These are phyloP conservation scores for Favolaschia claudopus DNA, from an alignment of 768 basidiomycete genomes.

Conservation along the genomic window DNA sequence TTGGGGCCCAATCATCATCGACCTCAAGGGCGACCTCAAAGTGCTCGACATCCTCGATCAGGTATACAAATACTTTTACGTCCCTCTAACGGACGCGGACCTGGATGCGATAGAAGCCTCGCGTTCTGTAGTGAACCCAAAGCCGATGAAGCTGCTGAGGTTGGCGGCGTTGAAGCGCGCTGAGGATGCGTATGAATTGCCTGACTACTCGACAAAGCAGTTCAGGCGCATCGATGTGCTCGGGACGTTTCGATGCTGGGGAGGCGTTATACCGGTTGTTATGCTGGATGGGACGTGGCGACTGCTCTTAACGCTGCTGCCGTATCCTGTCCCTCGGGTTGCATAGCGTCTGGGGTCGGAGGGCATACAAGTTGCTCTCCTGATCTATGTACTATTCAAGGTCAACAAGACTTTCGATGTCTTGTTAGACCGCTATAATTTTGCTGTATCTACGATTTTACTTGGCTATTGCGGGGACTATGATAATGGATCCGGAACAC, in stretches of 20 bases:
- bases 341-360: constrained; percentile 19
- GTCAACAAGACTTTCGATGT: neutral
- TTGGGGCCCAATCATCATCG: constrained; percentile 60
- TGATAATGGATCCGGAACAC: too few relatives aligned
- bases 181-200: constrained; percentile 46
- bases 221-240: constrained; percentile 60
- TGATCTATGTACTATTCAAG: neutral
- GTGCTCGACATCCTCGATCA: constrained; percentile 56
- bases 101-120: constrained; percentile 32
- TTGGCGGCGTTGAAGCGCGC: constrained; percentile 44
- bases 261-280: constrained; percentile 50
- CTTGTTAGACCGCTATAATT: constrained; percentile 1
- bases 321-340: constrained; percentile 38
- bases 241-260: constrained; percentile 53
- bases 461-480: too few relatives aligned
- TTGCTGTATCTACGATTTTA: constrained; percentile 2
- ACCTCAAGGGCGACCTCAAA: constrained; percentile 41
- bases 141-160: constrained; percentile 27
- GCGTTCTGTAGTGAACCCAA: constrained; percentile 23
- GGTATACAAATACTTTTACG: constrained; percentile 57
- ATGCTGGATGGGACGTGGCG: constrained; percentile 50
- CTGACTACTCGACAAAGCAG: constrained; percentile 44
- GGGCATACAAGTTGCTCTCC: neutral
- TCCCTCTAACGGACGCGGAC: constrained; percentile 46
- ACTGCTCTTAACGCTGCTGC: constrained; percentile 54